phyloP scores from a whole-genome alignment of 2,329 filamentous ascomycete species.

The Xylariaceae sp. region DNA sequence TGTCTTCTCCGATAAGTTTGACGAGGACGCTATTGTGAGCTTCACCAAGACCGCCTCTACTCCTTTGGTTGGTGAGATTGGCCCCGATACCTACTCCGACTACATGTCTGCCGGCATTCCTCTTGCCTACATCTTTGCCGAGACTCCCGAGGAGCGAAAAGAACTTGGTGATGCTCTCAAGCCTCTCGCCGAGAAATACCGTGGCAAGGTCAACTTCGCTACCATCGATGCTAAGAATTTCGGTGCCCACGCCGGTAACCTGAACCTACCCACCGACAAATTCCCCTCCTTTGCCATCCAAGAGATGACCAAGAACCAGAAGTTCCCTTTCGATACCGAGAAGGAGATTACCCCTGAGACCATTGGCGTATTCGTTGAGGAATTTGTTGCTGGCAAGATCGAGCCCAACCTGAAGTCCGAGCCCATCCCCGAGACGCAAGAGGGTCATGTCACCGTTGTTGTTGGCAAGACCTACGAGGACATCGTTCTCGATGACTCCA shows the following conservation, averaged over 20 bases:
- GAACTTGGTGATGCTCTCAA: conserved; percentile 79
- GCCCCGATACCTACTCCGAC: conserved; percentile 91
- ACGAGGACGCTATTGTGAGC: conserved; percentile 76
- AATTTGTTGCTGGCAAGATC: conserved; percentile 85
- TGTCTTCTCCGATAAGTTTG: conserved; percentile 81
- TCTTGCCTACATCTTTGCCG: conserved; percentile 96
- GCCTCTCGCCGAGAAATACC: conserved; percentile 87
- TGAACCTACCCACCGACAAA: conserved; percentile 94
- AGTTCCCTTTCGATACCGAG: conserved; percentile 91
- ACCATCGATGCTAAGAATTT: conserved; percentile 95
- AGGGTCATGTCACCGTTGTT: conserved; percentile 84
- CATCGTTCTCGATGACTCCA: conserved; percentile 88
- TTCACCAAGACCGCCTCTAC: conserved; percentile 88
- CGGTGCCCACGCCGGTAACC: conserved; percentile 92
- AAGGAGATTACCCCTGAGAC: conserved; percentile 75
- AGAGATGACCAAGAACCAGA: conserved; percentile 92
- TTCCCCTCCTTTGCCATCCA: conserved; percentile 99
- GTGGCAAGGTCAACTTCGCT: conserved; percentile 95
- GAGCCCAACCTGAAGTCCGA: conserved; percentile 98
- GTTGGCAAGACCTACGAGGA: conserved; percentile 95
- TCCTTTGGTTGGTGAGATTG: conserved; percentile 92
- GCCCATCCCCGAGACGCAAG: conserved; percentile 91
- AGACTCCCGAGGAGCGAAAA: conserved; percentile 87
- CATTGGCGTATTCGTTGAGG: conserved; percentile 83
- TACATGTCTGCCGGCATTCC: conserved; percentile 95